phyloP scores from a whole-genome alignment of 176 grass and related monocot genomes.

The Avena eriantha region DNA sequence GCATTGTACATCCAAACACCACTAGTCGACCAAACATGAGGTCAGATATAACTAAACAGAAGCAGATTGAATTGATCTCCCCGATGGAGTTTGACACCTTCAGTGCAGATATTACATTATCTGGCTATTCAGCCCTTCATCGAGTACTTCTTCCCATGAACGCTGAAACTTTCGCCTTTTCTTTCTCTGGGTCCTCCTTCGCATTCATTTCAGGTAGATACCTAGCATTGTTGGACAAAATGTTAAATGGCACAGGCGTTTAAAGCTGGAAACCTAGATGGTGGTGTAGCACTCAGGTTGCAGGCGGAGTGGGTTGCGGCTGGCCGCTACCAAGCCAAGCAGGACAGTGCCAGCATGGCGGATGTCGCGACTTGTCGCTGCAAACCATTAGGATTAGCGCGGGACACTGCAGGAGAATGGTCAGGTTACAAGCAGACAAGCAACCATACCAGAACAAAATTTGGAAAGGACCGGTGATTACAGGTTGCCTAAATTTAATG shows the following conservation, averaged over 20 bases:
- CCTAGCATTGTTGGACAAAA: conserved; percentile 52
- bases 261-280: conserved; percentile 15
- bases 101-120: conserved; percentile 39
- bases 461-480: too few relatives aligned
- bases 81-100: not conserved
- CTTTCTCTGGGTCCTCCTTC: conserved; percentile 70
- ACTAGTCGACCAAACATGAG: not conserved
- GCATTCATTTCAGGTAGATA: conserved; percentile 61
- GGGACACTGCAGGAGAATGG: too few relatives aligned
- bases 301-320: too few relatives aligned
- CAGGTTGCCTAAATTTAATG: too few relatives aligned
- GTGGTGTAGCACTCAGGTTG: too few relatives aligned
- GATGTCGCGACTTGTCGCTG: too few relatives aligned
- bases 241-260: conserved; percentile 3
- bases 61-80: not conserved
- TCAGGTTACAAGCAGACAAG: too few relatives aligned
- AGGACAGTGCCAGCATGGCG: too few relatives aligned
- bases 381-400: too few relatives aligned
- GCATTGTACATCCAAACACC: not conserved
- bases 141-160: conserved; percentile 93
- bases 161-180: conserved; percentile 66
- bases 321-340: too few relatives aligned
- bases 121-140: conserved; percentile 68
- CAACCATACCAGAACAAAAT: too few relatives aligned
- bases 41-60: not conserved